Percentiles rank a stretch among this genome's conserved stretches.
These are phyloP conservation scores for Telfairia occidentalis DNA, from an alignment of 331 rosid species.

Conservation along the genomic window DNA sequence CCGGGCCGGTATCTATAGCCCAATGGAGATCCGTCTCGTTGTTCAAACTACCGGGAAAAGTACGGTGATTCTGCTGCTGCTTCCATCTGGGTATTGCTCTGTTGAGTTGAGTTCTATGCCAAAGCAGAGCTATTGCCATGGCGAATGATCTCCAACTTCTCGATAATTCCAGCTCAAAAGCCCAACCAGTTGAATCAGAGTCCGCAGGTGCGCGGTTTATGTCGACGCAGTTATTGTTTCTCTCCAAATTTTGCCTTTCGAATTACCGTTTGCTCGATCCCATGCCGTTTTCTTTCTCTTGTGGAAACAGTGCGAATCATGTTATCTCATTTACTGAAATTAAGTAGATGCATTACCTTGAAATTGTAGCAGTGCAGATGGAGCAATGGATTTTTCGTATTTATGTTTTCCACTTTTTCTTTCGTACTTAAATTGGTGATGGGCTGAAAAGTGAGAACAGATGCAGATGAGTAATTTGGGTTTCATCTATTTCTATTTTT, in stretches of 20 bases:
- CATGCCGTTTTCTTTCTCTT: background rate
- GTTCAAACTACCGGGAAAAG: background rate
- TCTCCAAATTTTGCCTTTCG: background rate
- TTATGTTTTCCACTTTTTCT: background rate
- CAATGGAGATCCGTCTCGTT: background rate
- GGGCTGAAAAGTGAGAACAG: background rate
- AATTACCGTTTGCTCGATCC: background rate
- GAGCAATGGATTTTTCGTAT: background rate
- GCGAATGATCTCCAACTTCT: background rate
- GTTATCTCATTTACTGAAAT: background rate
- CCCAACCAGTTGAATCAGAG: conserved; percentile 23
- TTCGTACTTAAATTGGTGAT: background rate
- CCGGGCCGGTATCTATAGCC: background rate
- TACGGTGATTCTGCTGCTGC: background rate
- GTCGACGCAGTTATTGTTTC: background rate
- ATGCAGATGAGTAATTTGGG: background rate
- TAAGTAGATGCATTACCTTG: background rate
- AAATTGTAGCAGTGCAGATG: background rate
- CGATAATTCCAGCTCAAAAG: conserved; percentile 7
- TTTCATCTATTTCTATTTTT: background rate
- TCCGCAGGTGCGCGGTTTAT: conserved; percentile 13
- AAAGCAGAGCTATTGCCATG: background rate
- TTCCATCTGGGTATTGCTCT: background rate
- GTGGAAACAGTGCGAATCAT: background rate
- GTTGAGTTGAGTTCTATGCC: background rate